Conservation (phyloP, 208 protist genomes). For the Leptomonas seymouri region DNA sequence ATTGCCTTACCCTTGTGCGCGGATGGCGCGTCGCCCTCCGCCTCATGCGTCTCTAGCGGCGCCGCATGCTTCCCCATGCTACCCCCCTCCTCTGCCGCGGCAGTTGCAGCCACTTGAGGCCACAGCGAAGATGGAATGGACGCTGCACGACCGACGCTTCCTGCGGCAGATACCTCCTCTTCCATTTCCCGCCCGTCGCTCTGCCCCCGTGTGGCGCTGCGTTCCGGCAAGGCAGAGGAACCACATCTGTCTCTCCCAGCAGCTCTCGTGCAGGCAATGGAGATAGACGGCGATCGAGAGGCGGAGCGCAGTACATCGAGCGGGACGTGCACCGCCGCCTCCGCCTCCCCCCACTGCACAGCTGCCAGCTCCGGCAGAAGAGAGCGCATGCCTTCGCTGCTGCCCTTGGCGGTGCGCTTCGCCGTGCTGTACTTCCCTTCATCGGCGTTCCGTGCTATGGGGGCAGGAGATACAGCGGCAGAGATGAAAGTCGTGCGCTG, state of each 20-base stretch:
- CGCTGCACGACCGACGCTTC: conserved; percentile 11
- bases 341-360: neutral
- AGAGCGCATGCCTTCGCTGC: conserved; percentile 11
- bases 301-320: conserved; percentile 1
- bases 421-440: neutral
- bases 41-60: neutral
- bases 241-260: neutral
- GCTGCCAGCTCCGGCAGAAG: conserved; percentile 25
- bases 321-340: conserved; percentile 7
- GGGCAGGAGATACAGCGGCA: conserved; percentile 7
- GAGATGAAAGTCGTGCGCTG: neutral
- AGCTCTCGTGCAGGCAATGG: neutral
- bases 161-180: neutral
- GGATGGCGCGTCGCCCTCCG: neutral
- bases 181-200: neutral
- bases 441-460: neutral
- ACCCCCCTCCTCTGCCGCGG: neutral
- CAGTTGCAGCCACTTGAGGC: conserved; percentile 9
- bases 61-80: neutral
- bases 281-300: conserved; percentile 11
- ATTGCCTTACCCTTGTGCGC: neutral
- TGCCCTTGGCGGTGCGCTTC: neutral
- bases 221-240: neutral
- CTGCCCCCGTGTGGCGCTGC: neutral
- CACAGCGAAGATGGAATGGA: conserved; percentile 16